Base-by-base conservation (phyloP, 305 asterid genomes). In the Fraxinus angustifolia region DNA sequence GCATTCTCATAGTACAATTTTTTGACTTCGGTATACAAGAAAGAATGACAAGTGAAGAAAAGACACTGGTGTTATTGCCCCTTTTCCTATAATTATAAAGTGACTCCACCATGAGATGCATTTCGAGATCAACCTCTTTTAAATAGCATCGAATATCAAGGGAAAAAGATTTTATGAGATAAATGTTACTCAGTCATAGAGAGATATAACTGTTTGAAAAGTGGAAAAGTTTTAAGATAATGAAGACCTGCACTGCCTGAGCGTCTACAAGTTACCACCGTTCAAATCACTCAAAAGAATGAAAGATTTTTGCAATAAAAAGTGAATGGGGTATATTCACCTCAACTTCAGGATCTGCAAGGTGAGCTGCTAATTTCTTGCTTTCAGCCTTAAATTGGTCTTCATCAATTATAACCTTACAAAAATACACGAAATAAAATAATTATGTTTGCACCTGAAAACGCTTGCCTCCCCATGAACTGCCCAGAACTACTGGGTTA, bases 311-410 rank as follows among this genome's bases (percentile, higher is more conserved):
- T 70, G 50, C 76, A 38, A 70, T 68, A 56, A 70, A 75, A 84
- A 28, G 53, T 78, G 62, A 82, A 35, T 80, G 79, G 42, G 77
- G 74, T 77, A 77, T 74, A 67, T 88, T 60, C 38, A 96, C 99
- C 98, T 96, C 99, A 84, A 96, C 94, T 90, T 96, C 98, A 40
- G 99, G 98, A 88, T 96, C 98, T 80, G 99, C 98, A 90, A 96
- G 98, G 88, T 93, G 97, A 86, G 95, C 97, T 30, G 89, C 97
- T 79, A 94, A 85, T 84, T 92, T 96, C 90, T 90, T 92, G 93
- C 95, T 94, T 87, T 94, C 98, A 17, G 91, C 84, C 85, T 86
- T 91, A 88, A 94, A 94, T 80, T 92, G 98, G 81, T 90, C 99
- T 90, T 96, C 99, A 80, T 94, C 97, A 87, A 89, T 96, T 73